These are phyloP conservation scores for Trichoderma sp. DNA, from an alignment of 2,329 filamentous ascomycete genomes.

Conservation along the genomic window DNA sequence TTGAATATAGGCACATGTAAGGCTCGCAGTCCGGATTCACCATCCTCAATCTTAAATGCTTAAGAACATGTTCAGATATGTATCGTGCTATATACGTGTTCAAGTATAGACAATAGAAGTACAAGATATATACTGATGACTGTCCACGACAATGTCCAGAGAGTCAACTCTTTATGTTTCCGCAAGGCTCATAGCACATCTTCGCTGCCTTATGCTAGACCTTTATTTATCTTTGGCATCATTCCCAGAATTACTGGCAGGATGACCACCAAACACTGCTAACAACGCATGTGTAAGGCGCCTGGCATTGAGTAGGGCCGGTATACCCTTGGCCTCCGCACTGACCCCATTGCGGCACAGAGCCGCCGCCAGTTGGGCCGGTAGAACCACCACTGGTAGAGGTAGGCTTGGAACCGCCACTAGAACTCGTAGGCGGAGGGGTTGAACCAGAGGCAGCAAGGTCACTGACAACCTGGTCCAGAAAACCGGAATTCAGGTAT, in stretches of 20 bases:
- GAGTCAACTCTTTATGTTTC: not conserved
- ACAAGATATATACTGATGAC: not conserved
- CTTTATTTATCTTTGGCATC: not conserved
- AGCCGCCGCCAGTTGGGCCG: conserved; percentile 15
- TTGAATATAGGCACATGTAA: not conserved
- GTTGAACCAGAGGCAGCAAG: conserved; percentile 25
- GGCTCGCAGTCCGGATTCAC: not conserved
- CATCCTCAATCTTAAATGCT: not conserved
- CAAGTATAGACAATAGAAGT: conserved; percentile 1
- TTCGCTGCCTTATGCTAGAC: not conserved
- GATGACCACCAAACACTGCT: not conserved
- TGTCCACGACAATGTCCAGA: not conserved
- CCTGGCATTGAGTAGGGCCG: conserved; percentile 26
- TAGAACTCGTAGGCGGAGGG: not conserved
- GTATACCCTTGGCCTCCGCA: conserved; percentile 28
- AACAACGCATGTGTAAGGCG: conserved; percentile 20
- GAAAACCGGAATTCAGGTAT: conserved; percentile 55
- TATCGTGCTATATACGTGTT: not conserved
- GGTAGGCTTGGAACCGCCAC: not conserved
- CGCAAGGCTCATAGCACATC: not conserved
- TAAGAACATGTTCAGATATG: not conserved
- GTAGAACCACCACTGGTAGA: conserved; percentile 5
- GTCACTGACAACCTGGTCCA: conserved; percentile 43
- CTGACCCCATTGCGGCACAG: conserved; percentile 28
- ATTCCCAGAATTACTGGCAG: not conserved